Evolutionary conservation across 2,329 filamentous ascomycete species (phyloP), one percentile per base, ranked within the genome.

Genomic region (Claviceps sp.): DNA sequence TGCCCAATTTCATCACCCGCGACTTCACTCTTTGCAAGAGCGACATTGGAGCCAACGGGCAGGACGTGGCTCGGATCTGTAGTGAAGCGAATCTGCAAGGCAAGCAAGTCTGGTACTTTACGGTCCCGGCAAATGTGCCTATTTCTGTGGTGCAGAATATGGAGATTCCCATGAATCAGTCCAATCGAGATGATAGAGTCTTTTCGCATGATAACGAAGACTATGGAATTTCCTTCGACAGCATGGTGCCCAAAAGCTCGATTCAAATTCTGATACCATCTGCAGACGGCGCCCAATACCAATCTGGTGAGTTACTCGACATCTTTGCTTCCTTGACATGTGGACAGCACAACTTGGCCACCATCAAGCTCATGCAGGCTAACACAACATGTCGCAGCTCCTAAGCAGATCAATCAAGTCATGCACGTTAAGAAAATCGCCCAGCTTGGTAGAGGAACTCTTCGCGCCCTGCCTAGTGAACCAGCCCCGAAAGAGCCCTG

Each of bases 91-190:
- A 79, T 58, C 64, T 84, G 7, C 70, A 80, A 52, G 83, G 82
- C 56, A 89, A 88, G 70, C 82, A 89, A 63, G 73, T 89, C 54
- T 90, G 85, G 86, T 87, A 89, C 64, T 87, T 90, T 59, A 87
- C 83, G 10, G 82, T 84, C 3, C 86, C 86, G 2, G 77, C 81
- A 5, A 80, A 79, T 11, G 70, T 89, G 2, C 80, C 85, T n/a
- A 75, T 89, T 52, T 80, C 78, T 11, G 73, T 84, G 1, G 69
- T 89, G 47, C 77, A 81, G 61, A 75, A 82, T 56, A 70, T 88
- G 55, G 75, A 82, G 40, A 75, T 87, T 43, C 74, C 75, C 10
- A 63, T 80, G 59, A 76, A 80, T 52, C 73, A 76, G 50, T 73
- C 76, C 2, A 68, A 74, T 54, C 68, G 72, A 2, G 74, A 74